Percentiles rank a stretch among this genome's conserved stretches.
Evolutionary conservation across 305 asterid genomes (phyloP).

Genomic region (Caryopteris hybrid): DNA sequence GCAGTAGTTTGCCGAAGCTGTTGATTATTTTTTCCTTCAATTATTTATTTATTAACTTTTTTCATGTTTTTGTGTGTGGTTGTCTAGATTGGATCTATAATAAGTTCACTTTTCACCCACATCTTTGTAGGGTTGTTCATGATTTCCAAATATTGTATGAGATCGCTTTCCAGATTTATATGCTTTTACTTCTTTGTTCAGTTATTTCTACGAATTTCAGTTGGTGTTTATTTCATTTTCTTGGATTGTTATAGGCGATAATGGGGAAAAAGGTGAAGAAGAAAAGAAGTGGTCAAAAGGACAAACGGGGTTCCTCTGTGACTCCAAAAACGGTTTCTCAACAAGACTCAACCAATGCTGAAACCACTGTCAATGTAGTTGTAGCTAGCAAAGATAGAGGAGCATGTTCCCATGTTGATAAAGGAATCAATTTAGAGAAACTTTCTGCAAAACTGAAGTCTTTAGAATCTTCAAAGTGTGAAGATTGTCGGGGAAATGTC

Average conservation of each 20-base stretch:
- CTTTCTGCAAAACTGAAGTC: constrained; percentile 51
- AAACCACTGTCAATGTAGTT: constrained; percentile 33
- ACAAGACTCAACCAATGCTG: constrained; percentile 23
- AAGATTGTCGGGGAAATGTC: constrained; percentile 36
- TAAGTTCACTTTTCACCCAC: background rate
- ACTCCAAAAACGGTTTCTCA: constrained; percentile 28
- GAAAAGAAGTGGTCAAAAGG: constrained; percentile 63
- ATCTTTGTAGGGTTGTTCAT: background rate
- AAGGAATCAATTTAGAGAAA: constrained; percentile 58
- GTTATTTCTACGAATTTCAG: background rate
- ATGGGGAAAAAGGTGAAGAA: constrained; percentile 87
- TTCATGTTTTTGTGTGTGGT: background rate
- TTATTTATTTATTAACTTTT: no score
- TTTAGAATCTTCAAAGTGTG: constrained; percentile 49
- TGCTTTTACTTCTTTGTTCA: background rate
- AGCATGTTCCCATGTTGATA: constrained; percentile 59
- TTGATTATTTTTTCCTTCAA: background rate
- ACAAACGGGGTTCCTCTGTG: constrained; percentile 40
- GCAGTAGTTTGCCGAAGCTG: background rate
- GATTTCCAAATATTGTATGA: background rate
- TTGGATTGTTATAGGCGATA: constrained; percentile 38
- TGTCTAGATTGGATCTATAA: background rate
- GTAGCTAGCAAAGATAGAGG: constrained; percentile 42
- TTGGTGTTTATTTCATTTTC: constrained; percentile 18
- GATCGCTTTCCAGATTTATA: background rate